Evolutionary conservation across 202 grass and related monocot species (phyloP), one percentile per base, ranked within the genome.

Genomic region (Schoenoplectus triqueter): DNA sequence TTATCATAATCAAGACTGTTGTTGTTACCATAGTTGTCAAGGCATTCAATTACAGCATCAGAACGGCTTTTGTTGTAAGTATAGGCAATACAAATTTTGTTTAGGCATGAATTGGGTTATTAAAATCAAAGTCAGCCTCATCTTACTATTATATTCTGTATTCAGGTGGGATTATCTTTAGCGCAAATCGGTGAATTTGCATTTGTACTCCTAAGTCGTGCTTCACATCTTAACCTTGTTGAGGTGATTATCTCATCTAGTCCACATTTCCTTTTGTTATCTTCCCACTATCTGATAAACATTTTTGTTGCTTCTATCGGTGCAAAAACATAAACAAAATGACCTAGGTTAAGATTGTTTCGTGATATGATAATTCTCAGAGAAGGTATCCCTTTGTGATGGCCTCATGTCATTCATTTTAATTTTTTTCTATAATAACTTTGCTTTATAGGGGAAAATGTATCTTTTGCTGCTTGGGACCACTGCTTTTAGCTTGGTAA

Each of bases 121-220:
- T 41, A 82, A 67, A 60, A 51, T 55, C 61, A 85, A 79, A 57
- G 42, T 65, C 76, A 78, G 2, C 70, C 7, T 62, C 45, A 85
- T 88, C 83, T 89, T 63, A 94, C 41, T 42, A 54, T 81, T 84
- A 78, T 56, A 41, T 82, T 14, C 86, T 46, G 86, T 61, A 66
- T 46, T 55, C 85, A 99, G 96, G 96, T 96, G 79, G 93, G 91
- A 66, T 64, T 99, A 83, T 99, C 96, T 84, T 99, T 99, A 86
- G 96, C 96, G 84, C 96, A 96, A 87, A 96, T 99, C 62, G 96
- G 96, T 88, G 96, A 99, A 79, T 99, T 99, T 90, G 96, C 93
- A 67, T 99, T 99, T 88, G 96, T 99, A 81, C 93, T 99, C 45
- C 84, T 96, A 80, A 94, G 93, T 72, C 90, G 92, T 66, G 96